These are phyloP conservation scores for Claviceps africana DNA, from an alignment of 2,329 filamentous ascomycete genomes.

Conservation along the genomic window DNA sequence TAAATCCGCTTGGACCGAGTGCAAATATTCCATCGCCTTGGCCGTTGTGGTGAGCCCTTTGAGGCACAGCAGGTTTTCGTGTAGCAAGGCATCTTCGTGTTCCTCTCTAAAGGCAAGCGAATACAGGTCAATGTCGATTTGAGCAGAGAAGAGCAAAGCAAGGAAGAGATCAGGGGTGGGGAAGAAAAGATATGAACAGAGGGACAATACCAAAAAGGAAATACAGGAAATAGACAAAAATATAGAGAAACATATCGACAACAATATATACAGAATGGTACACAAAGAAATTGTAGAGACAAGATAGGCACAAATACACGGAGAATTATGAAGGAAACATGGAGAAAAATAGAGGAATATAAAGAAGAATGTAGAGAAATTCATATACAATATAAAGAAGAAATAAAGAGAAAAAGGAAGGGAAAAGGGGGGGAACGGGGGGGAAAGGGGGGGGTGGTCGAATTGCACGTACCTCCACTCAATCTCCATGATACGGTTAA, in stretches of 20 bases:
- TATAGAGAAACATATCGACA: no score
- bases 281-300: no score
- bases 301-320: no score
- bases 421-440: neutral
- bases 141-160: no score
- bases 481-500: conserved; percentile 86
- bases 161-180: no score
- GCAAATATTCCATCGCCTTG: conserved; percentile 66
- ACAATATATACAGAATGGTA: no score
- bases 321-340: no score
- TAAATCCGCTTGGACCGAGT: conserved; percentile 62
- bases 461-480: conserved; percentile 65
- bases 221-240: no score
- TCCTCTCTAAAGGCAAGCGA: conserved; percentile 52
- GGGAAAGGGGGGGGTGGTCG: neutral
- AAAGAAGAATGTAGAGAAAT: neutral
- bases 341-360: no score
- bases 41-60: conserved; percentile 92
- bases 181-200: no score
- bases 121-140: conserved; percentile 7
- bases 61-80: conserved; percentile 82
- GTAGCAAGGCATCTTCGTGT: conserved; percentile 83
- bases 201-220: no score
- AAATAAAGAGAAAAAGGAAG: neutral
- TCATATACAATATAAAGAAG: no score